Base-by-base conservation (phyloP, 345 rosid species). In the Kandelia obovata region DNA sequence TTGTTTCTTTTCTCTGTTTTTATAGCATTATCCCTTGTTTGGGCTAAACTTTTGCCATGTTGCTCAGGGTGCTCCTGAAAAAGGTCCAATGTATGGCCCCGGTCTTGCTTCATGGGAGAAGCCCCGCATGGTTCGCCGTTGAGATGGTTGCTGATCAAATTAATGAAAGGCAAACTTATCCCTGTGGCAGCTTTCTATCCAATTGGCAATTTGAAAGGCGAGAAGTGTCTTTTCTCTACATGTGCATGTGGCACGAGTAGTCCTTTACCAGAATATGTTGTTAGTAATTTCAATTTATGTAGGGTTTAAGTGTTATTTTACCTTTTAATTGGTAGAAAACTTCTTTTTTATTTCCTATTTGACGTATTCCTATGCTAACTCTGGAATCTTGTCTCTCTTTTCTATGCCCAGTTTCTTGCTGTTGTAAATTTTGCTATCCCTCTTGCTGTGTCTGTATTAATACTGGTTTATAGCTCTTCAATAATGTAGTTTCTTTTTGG, bases 71-170 rank as follows among this genome's bases (percentile, higher is more conserved):
- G 79, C 79, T 77, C 76, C 87, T 66, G 89, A 86, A 59, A 84
- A 83, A 74, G 83, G 79, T 79, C 90, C 85, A 65, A 72, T 80
- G 57, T 89, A 85, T 79, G 92, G 89, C 67, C 81, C 88, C 43
- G 83, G 87, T 64, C 78, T 91, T 73, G 87, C 83, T 81, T 83
- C 89, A 46, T 83, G 92, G 89, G 92, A 95, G 77, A 92, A 90
- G 79, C 67, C 88, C 56, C 92, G 79, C 65, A 49, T 75, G 78
- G 78, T 70, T 75, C 90, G 87, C 60, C 96, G 85, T 68, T 95
- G 79, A 90, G 77, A 66, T 25, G 56, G 72, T 65, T 74, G 57
- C 67, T 49, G 56, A 21, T 69, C 52, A 70, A 64, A 39, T 59
- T 64, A 79, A 67, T 61, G 69, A 61, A 73, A 69, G 70, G 59